Base-by-base conservation (phyloP, 345 rosid species). In the Gossypium anomalum region DNA sequence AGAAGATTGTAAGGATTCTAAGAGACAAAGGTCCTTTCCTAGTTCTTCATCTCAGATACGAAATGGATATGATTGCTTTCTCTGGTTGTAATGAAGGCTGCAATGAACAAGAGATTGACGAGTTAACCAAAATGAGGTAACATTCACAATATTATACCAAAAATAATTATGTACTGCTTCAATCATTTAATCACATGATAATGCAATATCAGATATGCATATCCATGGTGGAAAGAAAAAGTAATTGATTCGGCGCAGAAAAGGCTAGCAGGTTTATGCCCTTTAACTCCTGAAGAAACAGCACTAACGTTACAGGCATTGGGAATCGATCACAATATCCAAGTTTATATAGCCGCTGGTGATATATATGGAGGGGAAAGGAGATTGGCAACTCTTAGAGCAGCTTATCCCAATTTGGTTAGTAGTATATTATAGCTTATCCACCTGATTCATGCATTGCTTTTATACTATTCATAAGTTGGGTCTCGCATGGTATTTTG, bases 181-280 rank as follows among this genome's bases (percentile, higher is more conserved):
- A 10, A 44, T 12, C 22, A n/a, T 17, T 34, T 41, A 19, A 44
- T 12, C 10, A 44, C 6, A 12, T 22, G 4, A 12, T 12, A 44
- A 5, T 20, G 12, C 2, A 29, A 47, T 1, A 48, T 25, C 48
- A 87, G 90, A 78, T 87, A 83, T 74, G 86, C 85, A 9, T 82
- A 82, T 78, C 87, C 90, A 3, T 85, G 90, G 88, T 87, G 90
- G 90, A 87, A 83, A 62, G 88, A 85, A 70, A 85, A 87, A 19
- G 75, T 51, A n/a, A 87, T 83, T 25, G 78, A 87, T 72, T 80
- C 86, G 10, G 80, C 61, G 43, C 57, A 67, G 66, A 87, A 82
- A 60, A 83, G 90, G 59, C 75, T 80, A 73, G 88, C 76, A 10
- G 90, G 88, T 5, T 71, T 79, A 60, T 87, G 90, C 78, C 90